These are phyloP conservation scores for Coniophora puteana DNA, from an alignment of 1,284 basidiomycete species.

Conservation along the genomic window DNA sequence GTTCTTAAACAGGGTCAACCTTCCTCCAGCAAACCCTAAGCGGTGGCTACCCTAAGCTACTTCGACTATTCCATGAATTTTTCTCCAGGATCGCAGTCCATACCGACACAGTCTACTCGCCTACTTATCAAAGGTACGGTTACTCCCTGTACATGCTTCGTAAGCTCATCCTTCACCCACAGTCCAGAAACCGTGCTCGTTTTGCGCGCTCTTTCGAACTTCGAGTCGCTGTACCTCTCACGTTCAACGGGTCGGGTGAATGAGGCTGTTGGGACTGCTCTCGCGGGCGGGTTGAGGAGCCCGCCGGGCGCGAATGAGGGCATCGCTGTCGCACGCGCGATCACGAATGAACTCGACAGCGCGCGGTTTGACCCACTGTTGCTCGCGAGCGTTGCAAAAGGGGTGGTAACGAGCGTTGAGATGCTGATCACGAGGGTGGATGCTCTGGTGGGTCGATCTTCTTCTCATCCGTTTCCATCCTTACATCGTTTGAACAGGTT, in stretches of 20 bases:
- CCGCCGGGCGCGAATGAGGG: conserved; percentile 79
- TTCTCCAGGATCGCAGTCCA: conserved; percentile 93
- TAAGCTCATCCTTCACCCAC: conserved; percentile 3
- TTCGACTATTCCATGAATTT: conserved; percentile 93
- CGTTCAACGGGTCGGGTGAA: conserved; percentile 80
- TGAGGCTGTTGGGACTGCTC: conserved; percentile 73
- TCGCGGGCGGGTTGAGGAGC: conserved; percentile 59
- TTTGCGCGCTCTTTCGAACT: conserved; percentile 75
- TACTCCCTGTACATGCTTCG: conserved; percentile 1
- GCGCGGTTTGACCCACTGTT: conserved; percentile 92
- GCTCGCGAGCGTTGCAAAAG: conserved; percentile 74
- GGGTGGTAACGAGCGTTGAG: conserved; percentile 64
- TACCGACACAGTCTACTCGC: conserved; percentile 88
- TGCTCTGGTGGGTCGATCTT: conserved; percentile 48
- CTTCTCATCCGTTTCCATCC: conserved; percentile 1
- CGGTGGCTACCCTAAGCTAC: conserved; percentile 78
- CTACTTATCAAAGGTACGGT: conserved; percentile 75
- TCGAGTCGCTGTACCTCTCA: conserved; percentile 84
- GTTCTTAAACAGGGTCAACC: conserved; percentile 51
- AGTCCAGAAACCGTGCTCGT: conserved; percentile 91
- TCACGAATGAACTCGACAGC: conserved; percentile 89
- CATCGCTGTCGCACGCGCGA: conserved; percentile 66
- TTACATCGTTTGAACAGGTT: conserved; percentile 40
- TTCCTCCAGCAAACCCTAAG: conserved; percentile 88
- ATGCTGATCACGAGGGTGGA: conserved; percentile 62